Base-by-base conservation (phyloP, 192 early-diverging fungal species). In the Rhizophagus prolifer region DNA sequence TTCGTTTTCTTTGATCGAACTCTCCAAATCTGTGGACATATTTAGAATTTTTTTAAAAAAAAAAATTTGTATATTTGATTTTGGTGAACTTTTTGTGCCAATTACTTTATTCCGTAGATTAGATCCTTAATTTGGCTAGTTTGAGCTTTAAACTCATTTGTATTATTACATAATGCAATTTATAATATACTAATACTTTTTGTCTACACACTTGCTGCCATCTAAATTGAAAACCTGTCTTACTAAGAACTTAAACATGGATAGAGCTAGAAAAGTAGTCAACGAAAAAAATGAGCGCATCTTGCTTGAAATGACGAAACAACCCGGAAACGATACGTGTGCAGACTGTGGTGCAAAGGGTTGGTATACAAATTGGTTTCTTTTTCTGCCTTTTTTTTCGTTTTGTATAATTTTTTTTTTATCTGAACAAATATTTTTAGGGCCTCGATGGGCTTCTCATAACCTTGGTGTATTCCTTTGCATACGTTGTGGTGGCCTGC, bases 381-480 rank as follows among this genome's bases (percentile, higher is more conserved):
- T n/a, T n/a, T n/a, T 54, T 54, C 19, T 4, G 16, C 16, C 16
- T 19, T 54, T 54, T 21, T 54, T 54, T 54, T 19, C 50, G 50
- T 21, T 54, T 54, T 19, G 16, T 6, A 54, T 54, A 54, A 21
- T 0, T 54, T 21, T 36, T n/a, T 19, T 46, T 3, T n/a, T 26
- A 65, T 34, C 36, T 41, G 58, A 38, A 38, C 72, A n/a, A 41
- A 58, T 34, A 21, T 3, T 4, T 74, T 12, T 88, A 95, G 93
- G 89, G n/a, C 92, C 94, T 23, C 92, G 91, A 61, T 95, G 93
- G 93, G 90, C 93, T 38, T 95, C 94, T 3, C 93, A 92, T 91
- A 96, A 95, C 80, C 80, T 98, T 50, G 95, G 96, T 6, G 85
- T 96, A 54, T 97, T 99, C 78, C 80, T 99, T 47, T 99, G 97